phyloP scores from a whole-genome alignment of 2,329 filamentous ascomycete genomes.

The Fusarium sp. region DNA sequence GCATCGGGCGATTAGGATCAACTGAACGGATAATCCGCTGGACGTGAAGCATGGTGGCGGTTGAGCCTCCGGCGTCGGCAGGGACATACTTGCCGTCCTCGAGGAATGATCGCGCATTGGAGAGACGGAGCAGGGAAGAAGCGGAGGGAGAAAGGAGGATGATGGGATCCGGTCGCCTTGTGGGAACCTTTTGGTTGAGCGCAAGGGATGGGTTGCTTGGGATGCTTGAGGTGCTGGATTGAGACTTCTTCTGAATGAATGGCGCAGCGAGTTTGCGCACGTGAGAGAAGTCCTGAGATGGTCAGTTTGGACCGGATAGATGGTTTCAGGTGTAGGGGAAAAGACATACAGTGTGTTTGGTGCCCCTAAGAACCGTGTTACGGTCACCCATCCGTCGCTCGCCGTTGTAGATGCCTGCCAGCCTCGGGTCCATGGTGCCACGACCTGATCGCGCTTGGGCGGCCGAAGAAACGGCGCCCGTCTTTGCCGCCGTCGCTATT shows the following conservation, averaged over 20 bases:
- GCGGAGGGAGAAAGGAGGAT: slow-evolving; percentile 97
- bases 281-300: slow-evolving; percentile 87
- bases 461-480: slow-evolving; percentile 61
- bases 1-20: slow-evolving; percentile 80
- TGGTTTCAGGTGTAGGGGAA: neutral
- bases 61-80: slow-evolving; percentile 77
- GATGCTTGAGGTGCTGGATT: slow-evolving; percentile 56
- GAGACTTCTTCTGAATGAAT: slow-evolving; percentile 78
- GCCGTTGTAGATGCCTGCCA: slow-evolving; percentile 91
- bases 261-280: slow-evolving; percentile 87
- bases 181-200: slow-evolving; percentile 68
- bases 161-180: slow-evolving; percentile 81
- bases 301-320: slow-evolving; percentile 17
- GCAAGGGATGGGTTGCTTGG: slow-evolving; percentile 64
- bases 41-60: slow-evolving; percentile 88
- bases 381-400: slow-evolving; percentile 94
- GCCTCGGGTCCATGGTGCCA: slow-evolving; percentile 81
- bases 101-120: slow-evolving; percentile 96
- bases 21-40: slow-evolving; percentile 82
- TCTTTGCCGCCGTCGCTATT: slow-evolving; percentile 56
- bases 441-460: slow-evolving; percentile 70
- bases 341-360: slow-evolving; percentile 84
- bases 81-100: slow-evolving; percentile 87
- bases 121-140: slow-evolving; percentile 93
- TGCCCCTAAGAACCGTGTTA: slow-evolving; percentile 88